Base-by-base conservation (phyloP, 306 rosid species). In the Adenanthera pavonina region DNA sequence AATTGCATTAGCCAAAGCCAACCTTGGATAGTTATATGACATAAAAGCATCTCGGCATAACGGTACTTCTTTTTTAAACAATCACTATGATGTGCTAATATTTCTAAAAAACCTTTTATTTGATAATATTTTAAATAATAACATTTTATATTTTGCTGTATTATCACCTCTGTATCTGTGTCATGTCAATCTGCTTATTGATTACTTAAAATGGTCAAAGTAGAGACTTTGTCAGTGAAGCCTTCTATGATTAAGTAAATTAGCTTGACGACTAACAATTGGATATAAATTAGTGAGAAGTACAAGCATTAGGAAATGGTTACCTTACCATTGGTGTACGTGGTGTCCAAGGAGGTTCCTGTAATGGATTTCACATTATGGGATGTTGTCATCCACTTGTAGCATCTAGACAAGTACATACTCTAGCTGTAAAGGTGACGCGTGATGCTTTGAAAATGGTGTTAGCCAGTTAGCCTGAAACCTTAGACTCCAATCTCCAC, bases 351-450 rank as follows among this genome's bases (percentile, higher is more conserved):
- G 48, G 46, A 48, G 84, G 78, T 80, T 83, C 75, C 75, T 80
- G 67, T 80, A 64, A 75, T 75, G 79, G 75, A 78, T 51, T 74
- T 78, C 76, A 75, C 48, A 74, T 53, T 64, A 36, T 53, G 54
- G 78, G 72, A 41, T 78, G 75, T 78, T 74, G 75, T 61, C 84
- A 78, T 79, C 84, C 84, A 82, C 85, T 82, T 82, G 73, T 78
- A 74, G 67, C 51, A 47, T 56, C 57, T 5, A 33, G 36, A 49
- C 81, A 78, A 85, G 84, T 85, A 74, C 84, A 81, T 60, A 57
- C 80, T 67, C 83, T 67, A 81, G 85, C 85, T 81, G 83, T 78
- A 85, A 82, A 82, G 87, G 75, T 40, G 38, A 41, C 46, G 62
- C 83, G 73, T 57, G 52, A 54, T 85, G 76, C 81, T 48, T 74